A percentile compares a stretch with the other conserved stretches of the same genome.
Conservation (phyloP, 495 filamentous ascomycete genomes). For the Aspergillus sclerotiicarbonarius region DNA sequence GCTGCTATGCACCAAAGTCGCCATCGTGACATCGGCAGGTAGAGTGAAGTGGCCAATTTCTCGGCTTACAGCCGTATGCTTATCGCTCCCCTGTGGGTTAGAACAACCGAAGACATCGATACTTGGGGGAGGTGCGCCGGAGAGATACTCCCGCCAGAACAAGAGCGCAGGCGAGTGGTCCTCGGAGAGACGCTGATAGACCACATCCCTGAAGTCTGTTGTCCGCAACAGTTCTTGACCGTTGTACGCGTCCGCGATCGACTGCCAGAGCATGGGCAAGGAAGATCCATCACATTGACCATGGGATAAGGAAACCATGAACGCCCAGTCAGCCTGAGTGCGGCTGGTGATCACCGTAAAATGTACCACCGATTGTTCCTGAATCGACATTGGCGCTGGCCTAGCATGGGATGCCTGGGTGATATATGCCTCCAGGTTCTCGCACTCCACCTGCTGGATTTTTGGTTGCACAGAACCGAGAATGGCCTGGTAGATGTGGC, state of each 20-base stretch:
- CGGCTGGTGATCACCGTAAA: constrained; percentile 5
- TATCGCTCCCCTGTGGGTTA: no score
- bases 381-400: neutral
- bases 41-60: neutral
- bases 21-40: constrained; percentile 31
- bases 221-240: constrained; percentile 26
- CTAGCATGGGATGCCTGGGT: neutral
- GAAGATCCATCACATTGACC: constrained; percentile 65
- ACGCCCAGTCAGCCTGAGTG: neutral
- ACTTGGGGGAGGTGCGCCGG: constrained; percentile 13
- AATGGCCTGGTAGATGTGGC: constrained; percentile 3
- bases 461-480: neutral
- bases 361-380: neutral
- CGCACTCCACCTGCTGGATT: neutral
- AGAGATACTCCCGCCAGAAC: constrained; percentile 26
- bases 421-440: neutral
- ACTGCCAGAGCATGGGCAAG: constrained; percentile 50
- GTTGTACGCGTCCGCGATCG: constrained; percentile 39
- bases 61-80: neutral
- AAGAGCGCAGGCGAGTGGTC: neutral
- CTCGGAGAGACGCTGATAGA: constrained; percentile 35
- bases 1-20: constrained; percentile 44
- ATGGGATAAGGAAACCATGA: constrained; percentile 58
- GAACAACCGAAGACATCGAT: constrained; percentile 3
- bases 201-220: constrained; percentile 50